These are phyloP conservation scores for Oryza meyeriana DNA, from an alignment of 176 grass and related monocot genomes.

Conservation along the genomic window DNA sequence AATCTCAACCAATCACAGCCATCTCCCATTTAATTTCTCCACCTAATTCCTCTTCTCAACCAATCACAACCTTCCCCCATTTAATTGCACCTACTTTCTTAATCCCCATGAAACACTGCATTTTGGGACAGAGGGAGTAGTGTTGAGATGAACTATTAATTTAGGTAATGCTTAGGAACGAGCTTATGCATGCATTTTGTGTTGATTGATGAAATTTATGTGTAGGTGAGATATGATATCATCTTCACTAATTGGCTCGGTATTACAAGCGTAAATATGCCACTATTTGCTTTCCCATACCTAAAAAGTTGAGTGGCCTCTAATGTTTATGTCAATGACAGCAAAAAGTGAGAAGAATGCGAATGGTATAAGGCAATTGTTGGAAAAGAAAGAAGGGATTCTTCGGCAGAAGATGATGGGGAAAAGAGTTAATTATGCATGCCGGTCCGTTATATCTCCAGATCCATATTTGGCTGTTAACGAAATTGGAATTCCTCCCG, in stretches of 20 bases:
- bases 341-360: slow-evolving; percentile 55
- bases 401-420: slow-evolving; percentile 98
- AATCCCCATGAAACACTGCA: too few species aligned
- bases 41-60: too few species aligned
- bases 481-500: slow-evolving; percentile 96
- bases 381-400: slow-evolving; percentile 94
- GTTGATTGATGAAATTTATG: background rate
- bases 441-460: slow-evolving; percentile 91
- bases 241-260: background rate
- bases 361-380: slow-evolving; percentile 68
- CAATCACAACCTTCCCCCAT: too few species aligned
- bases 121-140: too few species aligned
- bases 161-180: slow-evolving; percentile 3
- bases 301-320: background rate
- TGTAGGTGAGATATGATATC: background rate
- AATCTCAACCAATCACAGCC: too few species aligned
- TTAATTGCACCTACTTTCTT: too few species aligned
- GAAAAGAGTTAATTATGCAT: slow-evolving; percentile 97
- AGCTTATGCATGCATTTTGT: slow-evolving; percentile 3
- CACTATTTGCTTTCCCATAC: background rate
- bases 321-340: slow-evolving; percentile 51
- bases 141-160: slow-evolving; percentile 1
- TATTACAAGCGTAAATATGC: background rate
- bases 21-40: too few species aligned
- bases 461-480: slow-evolving; percentile 93